Conservation (phyloP, 768 basidiomycete species). For the Tricholomella constricta region DNA sequence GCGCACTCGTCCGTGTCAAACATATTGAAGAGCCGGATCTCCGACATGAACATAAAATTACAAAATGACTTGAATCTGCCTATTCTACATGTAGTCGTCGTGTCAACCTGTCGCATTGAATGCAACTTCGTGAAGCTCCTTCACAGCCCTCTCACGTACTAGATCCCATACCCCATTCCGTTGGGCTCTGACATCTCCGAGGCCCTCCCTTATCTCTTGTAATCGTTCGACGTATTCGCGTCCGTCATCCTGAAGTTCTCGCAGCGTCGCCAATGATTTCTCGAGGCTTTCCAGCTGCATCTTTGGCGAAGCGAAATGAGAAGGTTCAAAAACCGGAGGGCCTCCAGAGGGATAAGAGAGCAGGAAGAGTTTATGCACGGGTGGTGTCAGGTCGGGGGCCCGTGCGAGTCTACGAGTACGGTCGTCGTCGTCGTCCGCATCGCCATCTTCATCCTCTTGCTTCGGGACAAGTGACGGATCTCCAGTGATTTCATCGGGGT, state of each 20-base stretch:
- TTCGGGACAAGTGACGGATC: slow-evolving; percentile 59
- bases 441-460: slow-evolving; percentile 68
- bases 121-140: slow-evolving; percentile 73
- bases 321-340: slow-evolving; percentile 53
- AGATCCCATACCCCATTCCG: slow-evolving; percentile 75
- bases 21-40: background rate
- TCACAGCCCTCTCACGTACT: slow-evolving; percentile 72
- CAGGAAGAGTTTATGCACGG: slow-evolving; percentile 69
- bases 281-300: slow-evolving; percentile 72
- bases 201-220: slow-evolving; percentile 78
- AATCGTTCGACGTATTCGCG: slow-evolving; percentile 85
- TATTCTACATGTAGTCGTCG: background rate
- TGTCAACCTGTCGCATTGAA: slow-evolving; percentile 31
- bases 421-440: slow-evolving; percentile 43
- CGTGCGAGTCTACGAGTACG: slow-evolving; percentile 47
- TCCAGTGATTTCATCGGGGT: slow-evolving; percentile 45
- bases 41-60: background rate
- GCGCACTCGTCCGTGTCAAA: background rate
- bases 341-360: slow-evolving; percentile 48
- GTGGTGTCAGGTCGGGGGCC: slow-evolving; percentile 67
- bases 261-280: slow-evolving; percentile 69
- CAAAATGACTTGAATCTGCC: background rate
- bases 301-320: slow-evolving; percentile 65
- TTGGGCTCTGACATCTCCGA: slow-evolving; percentile 75
- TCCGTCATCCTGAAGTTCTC: slow-evolving; percentile 85